A percentile compares a stretch with the other conserved stretches of the same genome.
These are phyloP conservation scores for Botrytis pseudocinerea DNA, from an alignment of 2,329 filamentous ascomycete species.

Conservation along the genomic window DNA sequence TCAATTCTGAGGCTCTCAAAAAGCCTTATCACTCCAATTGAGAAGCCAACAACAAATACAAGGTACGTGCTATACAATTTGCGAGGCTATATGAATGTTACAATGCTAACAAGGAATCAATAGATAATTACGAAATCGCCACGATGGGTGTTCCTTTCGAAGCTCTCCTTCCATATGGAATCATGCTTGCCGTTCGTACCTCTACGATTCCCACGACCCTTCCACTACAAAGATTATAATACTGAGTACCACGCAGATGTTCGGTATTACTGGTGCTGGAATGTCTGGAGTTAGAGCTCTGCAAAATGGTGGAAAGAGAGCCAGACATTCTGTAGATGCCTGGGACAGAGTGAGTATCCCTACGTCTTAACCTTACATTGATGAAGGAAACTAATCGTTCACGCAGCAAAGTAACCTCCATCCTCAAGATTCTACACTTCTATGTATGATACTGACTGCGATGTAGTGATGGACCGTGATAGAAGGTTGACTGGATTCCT, in stretches of 20 bases:
- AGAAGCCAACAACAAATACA: slow-evolving; percentile 30
- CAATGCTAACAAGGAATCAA: slow-evolving; percentile 23
- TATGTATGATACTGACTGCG: slow-evolving; percentile 27
- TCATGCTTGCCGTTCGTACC: slow-evolving; percentile 44
- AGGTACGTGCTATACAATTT: slow-evolving; percentile 26
- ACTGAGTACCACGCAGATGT: slow-evolving; percentile 42
- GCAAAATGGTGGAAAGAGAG: slow-evolving; percentile 45
- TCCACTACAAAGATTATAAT: slow-evolving; percentile 11
- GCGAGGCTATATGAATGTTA: not conserved
- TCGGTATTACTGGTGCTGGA: slow-evolving; percentile 44
- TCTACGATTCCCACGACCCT: slow-evolving; percentile 7
- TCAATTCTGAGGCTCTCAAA: slow-evolving; percentile 20
- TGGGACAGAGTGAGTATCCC: slow-evolving; percentile 44
- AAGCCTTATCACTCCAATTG: slow-evolving; percentile 28
- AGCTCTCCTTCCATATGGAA: slow-evolving; percentile 45
- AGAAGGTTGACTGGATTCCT: slow-evolving; percentile 44
- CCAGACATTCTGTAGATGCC: slow-evolving; percentile 44
- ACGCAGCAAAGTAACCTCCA: slow-evolving; percentile 42
- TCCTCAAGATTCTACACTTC: not conserved
- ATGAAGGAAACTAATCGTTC: slow-evolving; percentile 32
- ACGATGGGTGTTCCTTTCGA: slow-evolving; percentile 47
- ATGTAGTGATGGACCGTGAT: slow-evolving; percentile 47
- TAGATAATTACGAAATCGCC: slow-evolving; percentile 32
- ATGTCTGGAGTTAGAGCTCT: slow-evolving; percentile 43
- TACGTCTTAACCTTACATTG: not conserved